Base-by-base conservation (phyloP, 208 protist species). In the Leishmania gerbilli region DNA sequence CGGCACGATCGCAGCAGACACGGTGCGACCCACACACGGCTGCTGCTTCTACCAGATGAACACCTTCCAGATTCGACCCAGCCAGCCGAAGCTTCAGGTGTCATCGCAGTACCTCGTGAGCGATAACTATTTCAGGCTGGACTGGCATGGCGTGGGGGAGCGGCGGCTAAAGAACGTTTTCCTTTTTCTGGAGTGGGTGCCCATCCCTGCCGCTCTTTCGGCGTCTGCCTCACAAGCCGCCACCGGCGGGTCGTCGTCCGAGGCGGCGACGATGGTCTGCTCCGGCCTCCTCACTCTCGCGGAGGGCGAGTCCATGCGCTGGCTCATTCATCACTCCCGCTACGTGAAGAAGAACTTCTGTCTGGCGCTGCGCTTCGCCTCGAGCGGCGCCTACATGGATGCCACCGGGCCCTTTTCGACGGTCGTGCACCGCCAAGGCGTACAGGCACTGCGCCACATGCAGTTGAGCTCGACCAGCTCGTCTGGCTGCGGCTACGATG, bases 111-210 rank as follows among this genome's bases (percentile, higher is more conserved):
- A 95, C 65, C 81, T 95, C 65, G 77, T 98, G 31, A 97, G 95
- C 56, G 92, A 98, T 81, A 99, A 99, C 89, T 98, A 96, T 85
- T 99, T 98, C 89, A 92, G 95, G 19, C 82, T 92, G 56, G 76
- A 88, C 21, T 98, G 92, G 96, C 84, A 92, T 58, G 96, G 94
- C 24, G 82, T 91, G 4, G 93, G 93, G 9, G 92, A 97, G 81
- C 89, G 98, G 11, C 91, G 96, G 11, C 92, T 99, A 74, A 98
- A 98, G 87, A 98, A 98, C 81, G 90, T 93, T 21, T 87, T 93
- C 37, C 84, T 99, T 49, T 92, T 97, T 58, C 65, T 98, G 7
- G 95, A 99, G 72, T 99, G 97, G 96, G 58, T 90, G 34, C 96
- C 95, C 2, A 34, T 62, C n/a, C 31, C 3, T 31, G 31, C n/a